Evolutionary conservation across 768 basidiomycete species (phyloP), one percentile per base, ranked within the genome.

Genomic region (Lentinula sp.): DNA sequence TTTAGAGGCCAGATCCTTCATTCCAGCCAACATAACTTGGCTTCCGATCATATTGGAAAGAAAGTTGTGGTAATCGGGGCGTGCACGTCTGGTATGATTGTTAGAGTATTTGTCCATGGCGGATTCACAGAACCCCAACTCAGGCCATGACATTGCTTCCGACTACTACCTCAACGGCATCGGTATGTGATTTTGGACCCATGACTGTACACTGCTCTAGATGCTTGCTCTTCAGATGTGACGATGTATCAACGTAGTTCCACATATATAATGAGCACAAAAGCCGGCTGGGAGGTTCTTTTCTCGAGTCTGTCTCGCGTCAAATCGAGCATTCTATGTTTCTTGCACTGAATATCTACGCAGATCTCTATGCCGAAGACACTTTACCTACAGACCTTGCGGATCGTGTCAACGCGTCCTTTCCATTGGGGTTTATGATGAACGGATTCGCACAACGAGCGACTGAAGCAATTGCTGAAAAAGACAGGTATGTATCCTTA

Each of bases 61-160:
- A 87, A 83, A 65, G 86, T 81, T 5, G 75, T 88, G 1, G 75
- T 89, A n/a, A 74, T 90, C 2, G 87, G 88, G 13, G 80, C 87
- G n/a, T 83, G 84, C 46, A 86, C 81, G 55, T 86, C 86, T 18
- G 80, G 80, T 81, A 66, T 15, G 23, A 13, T 28, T 16, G 15
- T 28, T 15, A 1, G 42, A 28, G 32, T 39, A 54, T 2, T 4
- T 35, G 53, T 13, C 2, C 8, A 16, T 34, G 35, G 7, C 21
- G 15, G n/a, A 5, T 21, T 40, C 49, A 42, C 32, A 46, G 37
- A 5, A 5, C 9, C 37, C n/a, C 49, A 3, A 9, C 42, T 46
- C 59, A 80, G 79, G 74, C 4, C 79, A 80, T 59, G 80, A 82
- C 66, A 74, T 81, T 23, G 73, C 74, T 11, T 71, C 70, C 1